Conservation (phyloP, 352 stramenopile genomes). For the Globisporangium perplexum region DNA sequence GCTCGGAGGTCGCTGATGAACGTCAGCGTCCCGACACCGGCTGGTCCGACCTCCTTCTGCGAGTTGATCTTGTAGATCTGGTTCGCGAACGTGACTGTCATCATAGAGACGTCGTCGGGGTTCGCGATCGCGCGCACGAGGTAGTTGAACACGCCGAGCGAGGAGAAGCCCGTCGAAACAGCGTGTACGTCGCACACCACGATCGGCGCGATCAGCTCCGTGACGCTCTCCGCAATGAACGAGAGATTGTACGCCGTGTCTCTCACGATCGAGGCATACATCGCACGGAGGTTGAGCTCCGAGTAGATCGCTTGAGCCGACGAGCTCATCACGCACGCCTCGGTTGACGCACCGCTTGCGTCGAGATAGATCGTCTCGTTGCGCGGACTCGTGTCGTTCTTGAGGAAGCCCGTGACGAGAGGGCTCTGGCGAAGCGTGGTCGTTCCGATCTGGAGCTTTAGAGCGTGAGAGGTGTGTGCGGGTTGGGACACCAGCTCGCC, state of each 20-base stretch:
- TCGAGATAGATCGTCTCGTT: conserved; percentile 16
- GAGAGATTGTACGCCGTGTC: conserved; percentile 12
- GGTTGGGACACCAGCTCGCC: neutral
- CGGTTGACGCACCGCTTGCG: neutral
- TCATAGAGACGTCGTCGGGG: conserved; percentile 13
- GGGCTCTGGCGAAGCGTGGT: conserved; percentile 8
- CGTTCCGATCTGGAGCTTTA: neutral
- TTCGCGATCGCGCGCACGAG: conserved; percentile 12
- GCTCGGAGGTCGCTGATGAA: conserved; percentile 15
- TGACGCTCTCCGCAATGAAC: conserved; percentile 1
- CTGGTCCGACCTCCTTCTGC: conserved; percentile 3
- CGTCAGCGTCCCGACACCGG: conserved; percentile 10
- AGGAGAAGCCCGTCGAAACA: neutral
- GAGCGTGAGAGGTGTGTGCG: neutral
- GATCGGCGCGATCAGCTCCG: conserved; percentile 9
- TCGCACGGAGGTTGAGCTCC: conserved; percentile 5
- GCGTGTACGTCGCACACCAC: conserved; percentile 1
- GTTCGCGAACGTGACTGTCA: conserved; percentile 12
- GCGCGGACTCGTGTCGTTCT: conserved; percentile 3
- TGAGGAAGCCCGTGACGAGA: neutral
- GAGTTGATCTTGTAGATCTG: conserved; percentile 16
- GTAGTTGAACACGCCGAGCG: conserved; percentile 7
- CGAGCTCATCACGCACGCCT: neutral
- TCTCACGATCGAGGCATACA: conserved; percentile 6
- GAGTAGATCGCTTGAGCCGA: conserved; percentile 8